Base-by-base conservation (phyloP, 2,329 filamentous ascomycete genomes). In the Aspergillus tubingensis region DNA sequence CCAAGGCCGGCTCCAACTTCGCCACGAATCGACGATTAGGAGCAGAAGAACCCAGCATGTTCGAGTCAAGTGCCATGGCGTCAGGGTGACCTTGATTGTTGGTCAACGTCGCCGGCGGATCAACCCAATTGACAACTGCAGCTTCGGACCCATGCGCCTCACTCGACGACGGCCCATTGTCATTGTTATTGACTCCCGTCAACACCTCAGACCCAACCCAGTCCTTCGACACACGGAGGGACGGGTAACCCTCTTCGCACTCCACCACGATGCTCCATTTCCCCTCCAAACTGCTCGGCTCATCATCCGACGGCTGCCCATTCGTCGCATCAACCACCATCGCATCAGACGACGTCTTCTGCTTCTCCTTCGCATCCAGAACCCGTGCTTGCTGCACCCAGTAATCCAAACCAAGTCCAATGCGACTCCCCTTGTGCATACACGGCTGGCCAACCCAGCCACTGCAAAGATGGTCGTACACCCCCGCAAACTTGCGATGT, bases 11-110 rank as follows among this genome's bases (percentile, higher is more conserved):
- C 49, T 77, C 74, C 57, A 81, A 64, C 57, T 71, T 75, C 36
- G 75, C 78, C 55, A 79, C 74, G 58, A 81, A 81, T 5, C 79
- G 77, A 39, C 79, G 74, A 62, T 80, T 77, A 2, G 77, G 74
- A 36, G 76, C 65, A 27, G 72, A 70, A n/a, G 73, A 68, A 19
- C 71, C 71, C 5, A 76, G 61, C 66, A 78, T 76, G 43, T 69
- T 66, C 7, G 77, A 72, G 48, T 78, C 76, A 23, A 78, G 66
- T 5, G 73, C 72, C 72, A 77, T 75, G 3, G 71, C 65, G 47
- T 76, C 71, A 19, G 72, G 65, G 25, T 76, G 69, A 32, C 67
- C 64, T n/a, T 70, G 69, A 59, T 70, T 72, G 7, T 75, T 62
- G 3, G 67, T 70, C 65, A 77, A 65, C 15, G 75, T 72, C 55